Percentiles rank a stretch among this genome's conserved stretches.
phyloP scores from a whole-genome alignment of 2,329 filamentous ascomycete genomes.

The Arachnomyces sp. region DNA sequence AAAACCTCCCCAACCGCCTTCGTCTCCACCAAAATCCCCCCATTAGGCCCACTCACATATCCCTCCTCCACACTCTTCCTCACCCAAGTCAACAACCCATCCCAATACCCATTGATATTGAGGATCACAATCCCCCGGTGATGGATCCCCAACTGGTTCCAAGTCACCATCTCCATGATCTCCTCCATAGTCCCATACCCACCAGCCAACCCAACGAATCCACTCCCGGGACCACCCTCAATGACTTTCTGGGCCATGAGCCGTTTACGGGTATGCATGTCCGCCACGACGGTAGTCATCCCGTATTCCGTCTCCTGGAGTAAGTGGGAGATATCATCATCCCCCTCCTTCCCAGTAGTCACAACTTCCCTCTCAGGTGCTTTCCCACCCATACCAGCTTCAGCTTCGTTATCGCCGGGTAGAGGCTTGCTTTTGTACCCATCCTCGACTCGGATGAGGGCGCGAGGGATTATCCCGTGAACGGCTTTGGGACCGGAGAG shows the following conservation, averaged over 20 bases:
- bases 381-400: conserved; percentile 21
- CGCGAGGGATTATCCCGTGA: conserved; percentile 86
- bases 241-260: conserved; percentile 88
- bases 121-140: conserved; percentile 66
- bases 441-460: conserved; percentile 66
- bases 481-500: conserved; percentile 73
- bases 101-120: conserved; percentile 88
- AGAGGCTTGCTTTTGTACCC: conserved; percentile 43
- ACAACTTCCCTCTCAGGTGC: conserved; percentile 50
- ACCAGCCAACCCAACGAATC: conserved; percentile 80
- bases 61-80: conserved; percentile 63
- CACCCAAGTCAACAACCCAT: conserved; percentile 77
- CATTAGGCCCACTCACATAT: conserved; percentile 65
- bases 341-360: conserved; percentile 30
- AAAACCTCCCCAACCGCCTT: conserved; percentile 64
- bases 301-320: conserved; percentile 54
- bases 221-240: conserved; percentile 68
- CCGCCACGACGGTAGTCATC: conserved; percentile 74
- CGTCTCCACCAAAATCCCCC: conserved; percentile 70
- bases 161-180: conserved; percentile 84
- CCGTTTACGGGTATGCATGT: conserved; percentile 95
- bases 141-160: conserved; percentile 97
- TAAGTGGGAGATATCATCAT: conserved; percentile 19
- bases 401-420: conserved; percentile 3
- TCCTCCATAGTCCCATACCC: conserved; percentile 96